Evolutionary conservation across 495 filamentous ascomycete species (phyloP).

Genomic region (Jackrogersella multiformis): DNA sequence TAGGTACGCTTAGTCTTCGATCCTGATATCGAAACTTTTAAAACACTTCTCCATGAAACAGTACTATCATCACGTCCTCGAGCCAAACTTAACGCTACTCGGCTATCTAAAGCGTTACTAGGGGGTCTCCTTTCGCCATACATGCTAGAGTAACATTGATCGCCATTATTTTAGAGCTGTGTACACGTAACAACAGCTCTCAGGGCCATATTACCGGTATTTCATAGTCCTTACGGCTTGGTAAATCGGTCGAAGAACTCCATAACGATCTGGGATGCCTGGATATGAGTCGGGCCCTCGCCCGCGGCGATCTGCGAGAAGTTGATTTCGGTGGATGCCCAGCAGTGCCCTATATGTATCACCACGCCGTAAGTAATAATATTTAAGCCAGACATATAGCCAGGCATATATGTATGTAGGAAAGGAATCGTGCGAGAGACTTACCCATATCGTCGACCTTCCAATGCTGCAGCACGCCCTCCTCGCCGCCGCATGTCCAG

Average conservation of each 20-base stretch:
- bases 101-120: background rate
- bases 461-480: constrained; percentile 58
- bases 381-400: background rate
- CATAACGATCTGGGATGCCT: constrained; percentile 46
- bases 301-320: constrained; percentile 46
- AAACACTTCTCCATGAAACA: background rate
- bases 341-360: constrained; percentile 40
- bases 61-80: background rate
- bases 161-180: constrained; percentile 16
- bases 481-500: constrained; percentile 51
- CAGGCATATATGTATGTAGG: too few species aligned
- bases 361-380: constrained; percentile 13
- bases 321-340: constrained; percentile 50
- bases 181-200: background rate
- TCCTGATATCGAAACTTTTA: too few species aligned
- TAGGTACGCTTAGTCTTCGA: too few species aligned
- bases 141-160: constrained; percentile 1
- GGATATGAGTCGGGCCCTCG: constrained; percentile 44
- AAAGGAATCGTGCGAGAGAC: background rate
- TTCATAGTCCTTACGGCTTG: constrained; percentile 35
- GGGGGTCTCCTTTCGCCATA: background rate
- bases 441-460: constrained; percentile 54
- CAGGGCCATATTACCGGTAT: background rate
- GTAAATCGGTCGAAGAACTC: constrained; percentile 46
- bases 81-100: background rate